These are phyloP conservation scores for Rhododendron vialii DNA, from an alignment of 148 eudicot genomes.

Conservation along the genomic window DNA sequence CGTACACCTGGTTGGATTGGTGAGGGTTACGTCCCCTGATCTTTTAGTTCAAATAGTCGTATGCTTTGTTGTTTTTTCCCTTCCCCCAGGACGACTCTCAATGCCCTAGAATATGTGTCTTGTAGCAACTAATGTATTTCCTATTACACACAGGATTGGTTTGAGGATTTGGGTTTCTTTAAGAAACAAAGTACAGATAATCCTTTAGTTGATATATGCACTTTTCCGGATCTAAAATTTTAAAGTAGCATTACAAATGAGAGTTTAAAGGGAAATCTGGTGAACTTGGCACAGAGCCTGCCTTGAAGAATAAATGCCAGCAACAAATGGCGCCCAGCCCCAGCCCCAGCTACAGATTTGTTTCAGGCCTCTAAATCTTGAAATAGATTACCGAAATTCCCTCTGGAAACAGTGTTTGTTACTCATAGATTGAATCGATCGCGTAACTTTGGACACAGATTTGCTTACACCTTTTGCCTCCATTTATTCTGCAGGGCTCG, in stretches of 20 bases:
- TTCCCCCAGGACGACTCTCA: neutral
- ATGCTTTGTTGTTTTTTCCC: neutral
- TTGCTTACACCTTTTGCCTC: slow-evolving; percentile 7
- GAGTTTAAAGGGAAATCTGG: neutral
- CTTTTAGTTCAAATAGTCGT: neutral
- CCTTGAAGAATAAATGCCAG: neutral
- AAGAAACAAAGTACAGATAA: neutral
- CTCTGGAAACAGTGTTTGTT: neutral
- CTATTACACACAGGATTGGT: neutral
- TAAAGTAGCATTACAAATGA: neutral
- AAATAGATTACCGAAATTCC: neutral
- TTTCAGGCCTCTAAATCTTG: neutral
- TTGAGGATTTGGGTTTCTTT: neutral
- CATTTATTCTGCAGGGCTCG: slow-evolving; percentile 61
- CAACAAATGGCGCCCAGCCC: neutral
- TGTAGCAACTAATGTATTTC: neutral
- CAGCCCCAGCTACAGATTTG: neutral
- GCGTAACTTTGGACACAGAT: neutral
- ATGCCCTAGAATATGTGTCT: neutral
- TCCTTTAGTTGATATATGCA: neutral
- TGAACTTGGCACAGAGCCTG: neutral
- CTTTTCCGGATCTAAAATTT: neutral
- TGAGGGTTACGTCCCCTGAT: slow-evolving; percentile 28
- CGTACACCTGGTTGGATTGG: slow-evolving; percentile 66
- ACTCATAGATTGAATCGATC: neutral